phyloP scores from a whole-genome alignment of 2,329 filamentous ascomycete species.

The Leptographium lundbergii region DNA sequence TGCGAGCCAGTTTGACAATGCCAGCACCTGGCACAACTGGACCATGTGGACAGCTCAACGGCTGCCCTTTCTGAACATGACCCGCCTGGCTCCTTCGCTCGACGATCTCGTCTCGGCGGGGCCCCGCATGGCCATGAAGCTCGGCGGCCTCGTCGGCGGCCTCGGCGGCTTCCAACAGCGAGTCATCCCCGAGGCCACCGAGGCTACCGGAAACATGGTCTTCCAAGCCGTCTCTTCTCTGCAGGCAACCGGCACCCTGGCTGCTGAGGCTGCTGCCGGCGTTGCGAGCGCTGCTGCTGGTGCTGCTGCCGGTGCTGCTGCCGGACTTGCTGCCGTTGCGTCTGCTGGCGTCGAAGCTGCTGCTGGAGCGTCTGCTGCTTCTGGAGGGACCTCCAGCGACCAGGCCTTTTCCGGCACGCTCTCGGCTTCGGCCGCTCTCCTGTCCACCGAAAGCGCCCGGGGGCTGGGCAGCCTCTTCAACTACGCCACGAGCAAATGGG shows the following conservation, averaged over 20 bases:
- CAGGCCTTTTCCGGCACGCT: constrained; percentile 24
- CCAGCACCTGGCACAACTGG: constrained; percentile 38
- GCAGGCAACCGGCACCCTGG: constrained; percentile 31
- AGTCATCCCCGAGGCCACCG: constrained; percentile 46
- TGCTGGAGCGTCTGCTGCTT: constrained; percentile 14
- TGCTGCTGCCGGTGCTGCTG: constrained; percentile 15
- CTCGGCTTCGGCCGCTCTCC: constrained; percentile 25
- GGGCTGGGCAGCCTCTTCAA: constrained; percentile 78
- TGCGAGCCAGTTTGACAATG: constrained; percentile 23
- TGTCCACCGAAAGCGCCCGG: constrained; percentile 47
- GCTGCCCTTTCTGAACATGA: constrained; percentile 27
- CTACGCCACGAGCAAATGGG: constrained; percentile 88
- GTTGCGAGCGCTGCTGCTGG: background rate
- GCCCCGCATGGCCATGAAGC: constrained; percentile 56
- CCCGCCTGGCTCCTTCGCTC: constrained; percentile 49
- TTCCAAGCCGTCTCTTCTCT: constrained; percentile 14
- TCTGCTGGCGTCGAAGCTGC: constrained; percentile 10
- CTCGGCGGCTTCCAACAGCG: constrained; percentile 30
- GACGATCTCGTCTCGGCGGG: constrained; percentile 57
- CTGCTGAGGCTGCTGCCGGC: constrained; percentile 18
- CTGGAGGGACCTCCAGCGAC: constrained; percentile 18
- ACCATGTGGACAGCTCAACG: constrained; percentile 39
- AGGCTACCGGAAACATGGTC: constrained; percentile 22
- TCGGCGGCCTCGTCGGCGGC: constrained; percentile 52
- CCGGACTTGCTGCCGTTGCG: constrained; percentile 9